These are phyloP conservation scores for Cladophialophora exuberans DNA, from an alignment of 2,329 filamentous ascomycete species.

Conservation along the genomic window DNA sequence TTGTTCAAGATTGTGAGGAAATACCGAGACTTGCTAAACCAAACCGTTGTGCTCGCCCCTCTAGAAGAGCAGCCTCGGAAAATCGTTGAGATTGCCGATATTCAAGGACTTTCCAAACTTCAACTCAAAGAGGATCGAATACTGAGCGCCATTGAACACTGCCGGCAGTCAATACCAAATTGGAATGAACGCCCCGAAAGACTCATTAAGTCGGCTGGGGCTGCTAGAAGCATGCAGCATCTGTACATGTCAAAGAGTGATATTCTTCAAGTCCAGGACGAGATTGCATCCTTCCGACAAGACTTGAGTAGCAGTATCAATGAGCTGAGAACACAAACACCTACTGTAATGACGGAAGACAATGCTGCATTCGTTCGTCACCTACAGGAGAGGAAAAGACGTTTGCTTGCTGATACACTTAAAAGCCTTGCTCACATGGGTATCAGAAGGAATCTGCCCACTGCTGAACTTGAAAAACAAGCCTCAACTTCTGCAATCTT, in stretches of 20 bases:
- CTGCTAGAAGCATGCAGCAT: constrained; percentile 73
- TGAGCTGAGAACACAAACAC: constrained; percentile 82
- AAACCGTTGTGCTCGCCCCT: constrained; percentile 70
- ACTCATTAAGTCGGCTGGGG: constrained; percentile 70
- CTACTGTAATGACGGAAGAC: constrained; percentile 77
- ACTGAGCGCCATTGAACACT: constrained; percentile 33
- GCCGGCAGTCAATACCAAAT: constrained; percentile 35
- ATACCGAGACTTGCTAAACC: constrained; percentile 77
- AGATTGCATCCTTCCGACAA: constrained; percentile 69
- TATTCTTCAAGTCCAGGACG: constrained; percentile 59
- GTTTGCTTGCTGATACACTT: constrained; percentile 85
- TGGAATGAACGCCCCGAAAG: constrained; percentile 60
- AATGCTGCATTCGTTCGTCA: constrained; percentile 84
- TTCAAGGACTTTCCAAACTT: constrained; percentile 27
- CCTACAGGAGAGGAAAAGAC: constrained; percentile 86
- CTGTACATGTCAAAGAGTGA: constrained; percentile 59
- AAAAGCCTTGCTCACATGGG: constrained; percentile 87
- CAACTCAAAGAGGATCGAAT: constrained; percentile 35
- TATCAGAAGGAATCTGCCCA: constrained; percentile 78
- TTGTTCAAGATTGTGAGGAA: constrained; percentile 90
- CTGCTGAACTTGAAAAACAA: constrained; percentile 73
- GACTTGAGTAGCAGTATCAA: constrained; percentile 69
- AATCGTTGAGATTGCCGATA: constrained; percentile 36
- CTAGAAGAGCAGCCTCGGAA: constrained; percentile 61
- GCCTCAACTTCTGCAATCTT: constrained; percentile 71